Percentiles rank a stretch among this genome's conserved stretches.
These are phyloP conservation scores for Quercus engelmannii DNA, from an alignment of 306 rosid species.

Conservation along the genomic window DNA sequence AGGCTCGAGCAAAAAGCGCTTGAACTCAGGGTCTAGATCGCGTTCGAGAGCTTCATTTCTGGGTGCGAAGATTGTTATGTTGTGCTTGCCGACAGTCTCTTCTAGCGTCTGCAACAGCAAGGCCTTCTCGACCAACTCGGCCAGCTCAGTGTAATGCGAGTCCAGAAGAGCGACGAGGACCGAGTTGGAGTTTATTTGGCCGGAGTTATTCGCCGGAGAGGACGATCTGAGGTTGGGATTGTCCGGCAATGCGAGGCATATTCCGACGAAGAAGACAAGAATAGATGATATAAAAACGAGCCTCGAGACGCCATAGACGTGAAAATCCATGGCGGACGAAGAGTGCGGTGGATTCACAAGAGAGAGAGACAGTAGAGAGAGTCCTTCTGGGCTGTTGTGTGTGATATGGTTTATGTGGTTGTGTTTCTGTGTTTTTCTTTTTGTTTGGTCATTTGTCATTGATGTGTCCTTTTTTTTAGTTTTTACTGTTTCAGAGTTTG, in stretches of 20 bases:
- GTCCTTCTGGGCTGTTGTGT: not conserved
- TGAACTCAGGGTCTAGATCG: conserved; percentile 68
- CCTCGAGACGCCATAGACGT: conserved; percentile 30
- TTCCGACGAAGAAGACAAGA: not conserved
- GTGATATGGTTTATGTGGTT: not conserved
- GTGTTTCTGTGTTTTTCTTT: not conserved
- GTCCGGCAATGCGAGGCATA: conserved; percentile 33
- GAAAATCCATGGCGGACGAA: conserved; percentile 55
- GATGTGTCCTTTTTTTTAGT: not conserved
- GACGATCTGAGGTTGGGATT: conserved; percentile 13
- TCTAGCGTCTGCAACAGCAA: conserved; percentile 59
- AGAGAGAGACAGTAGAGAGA: not conserved
- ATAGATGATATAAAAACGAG: conserved; percentile 7
- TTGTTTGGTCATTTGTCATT: not conserved
- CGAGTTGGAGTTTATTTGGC: conserved; percentile 69
- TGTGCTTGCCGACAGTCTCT: conserved; percentile 50
- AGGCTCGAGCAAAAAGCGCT: conserved; percentile 68
- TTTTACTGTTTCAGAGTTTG: not conserved
- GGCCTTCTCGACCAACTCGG: conserved; percentile 71
- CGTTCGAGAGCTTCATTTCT: conserved; percentile 67
- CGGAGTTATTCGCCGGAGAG: conserved; percentile 5
- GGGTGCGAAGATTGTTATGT: conserved; percentile 78
- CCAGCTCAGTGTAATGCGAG: conserved; percentile 75
- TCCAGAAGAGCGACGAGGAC: conserved; percentile 71
- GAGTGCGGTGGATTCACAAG: conserved; percentile 37